Conservation (phyloP, 768 basidiomycete species). For the Suillus occidentalis region DNA sequence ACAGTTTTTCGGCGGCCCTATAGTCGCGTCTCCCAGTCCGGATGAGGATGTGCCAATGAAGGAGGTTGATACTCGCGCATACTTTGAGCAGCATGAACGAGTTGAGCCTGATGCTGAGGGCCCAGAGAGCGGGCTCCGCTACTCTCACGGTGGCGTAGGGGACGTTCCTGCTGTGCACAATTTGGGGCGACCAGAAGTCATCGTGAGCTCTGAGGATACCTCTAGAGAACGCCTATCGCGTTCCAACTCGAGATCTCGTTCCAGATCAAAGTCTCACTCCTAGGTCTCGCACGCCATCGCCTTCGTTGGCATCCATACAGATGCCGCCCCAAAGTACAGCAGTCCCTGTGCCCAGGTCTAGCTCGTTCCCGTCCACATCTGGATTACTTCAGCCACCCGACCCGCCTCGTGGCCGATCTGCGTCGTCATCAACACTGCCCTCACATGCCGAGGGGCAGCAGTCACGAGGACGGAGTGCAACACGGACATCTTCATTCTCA, state of each 20-base stretch:
- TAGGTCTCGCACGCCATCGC: constrained; percentile 49
- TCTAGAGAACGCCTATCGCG: constrained; percentile 29
- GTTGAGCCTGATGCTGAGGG: constrained; percentile 19
- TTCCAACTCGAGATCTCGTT: constrained; percentile 31
- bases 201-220: constrained; percentile 38
- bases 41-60: constrained; percentile 4
- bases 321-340: constrained; percentile 12
- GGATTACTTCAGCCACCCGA: constrained; percentile 29
- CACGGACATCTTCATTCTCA: constrained; percentile 56
- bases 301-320: constrained; percentile 21
- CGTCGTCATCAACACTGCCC: constrained; percentile 35
- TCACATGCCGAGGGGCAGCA: constrained; percentile 33
- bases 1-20: constrained; percentile 17
- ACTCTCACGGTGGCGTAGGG: constrained; percentile 17
- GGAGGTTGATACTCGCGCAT: constrained; percentile 9
- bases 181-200: constrained; percentile 28
- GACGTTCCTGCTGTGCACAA: constrained; percentile 14
- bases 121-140: constrained; percentile 12
- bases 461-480: constrained; percentile 52
- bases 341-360: constrained; percentile 15
- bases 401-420: constrained; percentile 27
- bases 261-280: constrained; percentile 38
- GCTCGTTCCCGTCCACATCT: constrained; percentile 17
- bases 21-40: constrained; percentile 10
- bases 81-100: constrained; percentile 20